Base-by-base conservation (phyloP, 2,329 filamentous ascomycete species). In the Cyclaneusma minus region DNA sequence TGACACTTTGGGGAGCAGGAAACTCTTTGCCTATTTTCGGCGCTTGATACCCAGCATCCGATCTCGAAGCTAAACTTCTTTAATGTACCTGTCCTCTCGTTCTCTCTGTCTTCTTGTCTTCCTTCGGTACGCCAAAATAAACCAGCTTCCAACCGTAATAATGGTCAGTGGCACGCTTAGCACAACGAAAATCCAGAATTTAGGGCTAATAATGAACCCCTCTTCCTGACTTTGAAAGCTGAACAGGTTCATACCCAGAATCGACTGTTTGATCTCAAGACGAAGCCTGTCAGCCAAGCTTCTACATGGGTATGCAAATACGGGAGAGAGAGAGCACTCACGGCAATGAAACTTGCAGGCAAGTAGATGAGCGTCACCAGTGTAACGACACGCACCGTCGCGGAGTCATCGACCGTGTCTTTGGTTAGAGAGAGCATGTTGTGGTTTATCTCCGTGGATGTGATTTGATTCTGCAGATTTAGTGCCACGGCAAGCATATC, bases 161-260 rank as follows among this genome's bases (percentile, higher is more conserved):
- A 30, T 6, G 7, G 44, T 48, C n/a, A 49, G 29, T 2, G 40
- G 34, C n/a, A 40, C 30, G 2, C 45, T 30, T 15, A 36, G 32
- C 3, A 43, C 29, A 6, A 48, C 19, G 13, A 42, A 50, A 21
- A 50, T 45, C 47, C 47, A 50, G 14, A 49, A 41, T 28, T 44
- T 43, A 5, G 36, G 32, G 3, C 42, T 43, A 3, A 39, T 36
- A 11, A 42, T 21, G 8, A 46, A 37, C 3, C 30, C 27, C 9
- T 29, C 33, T 4, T 34, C 37, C 1, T 33, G 15, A 12, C 37
- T 22, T 16, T 44, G 31, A 31, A 43, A 41, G 3, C 32, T 35
- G 19, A 49, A 49, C 17, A 49, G 38, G 22, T 50, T 48, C 45
- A 48, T 49, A 4, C 46, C 47, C 13, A 50, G 39, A 12, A 50